Evolutionary conservation across 768 basidiomycete genomes (phyloP).

Genomic region (Mrakia hoshinonis): DNA sequence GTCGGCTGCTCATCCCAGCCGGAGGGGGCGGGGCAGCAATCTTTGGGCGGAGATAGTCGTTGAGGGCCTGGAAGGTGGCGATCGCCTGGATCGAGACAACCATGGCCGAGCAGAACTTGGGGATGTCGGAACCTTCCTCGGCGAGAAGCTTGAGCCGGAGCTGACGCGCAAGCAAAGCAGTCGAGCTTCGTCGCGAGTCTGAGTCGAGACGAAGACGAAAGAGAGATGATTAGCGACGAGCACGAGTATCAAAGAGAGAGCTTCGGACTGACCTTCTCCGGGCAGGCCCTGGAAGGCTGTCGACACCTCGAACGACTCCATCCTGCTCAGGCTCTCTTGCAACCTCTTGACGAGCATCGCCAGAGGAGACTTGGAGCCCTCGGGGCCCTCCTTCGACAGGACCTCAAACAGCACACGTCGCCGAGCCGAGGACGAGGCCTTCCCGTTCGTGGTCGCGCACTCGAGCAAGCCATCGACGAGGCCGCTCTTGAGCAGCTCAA

Average conservation of each 20-base stretch:
- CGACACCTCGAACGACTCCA: conserved; percentile 92
- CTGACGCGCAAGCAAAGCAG: conserved; percentile 78
- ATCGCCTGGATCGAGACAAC: conserved; percentile 97
- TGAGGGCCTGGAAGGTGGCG: conserved; percentile 92
- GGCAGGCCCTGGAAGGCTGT: conserved; percentile 62
- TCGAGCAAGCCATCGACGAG: conserved; percentile 76
- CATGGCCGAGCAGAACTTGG: conserved; percentile 66
- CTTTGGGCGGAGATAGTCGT: conserved; percentile 88
- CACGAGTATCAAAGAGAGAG: not conserved
- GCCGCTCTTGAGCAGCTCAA: conserved; percentile 88
- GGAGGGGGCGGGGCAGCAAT: conserved; percentile 51
- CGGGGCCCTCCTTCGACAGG: conserved; percentile 46
- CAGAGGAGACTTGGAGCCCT: conserved; percentile 51
- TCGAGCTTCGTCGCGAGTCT: conserved; percentile 83
- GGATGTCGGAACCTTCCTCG: conserved; percentile 78
- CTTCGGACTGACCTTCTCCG: conserved; percentile 55
- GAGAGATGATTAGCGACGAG: conserved; percentile 26
- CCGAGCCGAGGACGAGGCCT: conserved; percentile 54
- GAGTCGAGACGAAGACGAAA: conserved; percentile 19
- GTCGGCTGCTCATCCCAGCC: conserved; percentile 41
- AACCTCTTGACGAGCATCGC: conserved; percentile 82
- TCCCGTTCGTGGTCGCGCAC: conserved; percentile 64
- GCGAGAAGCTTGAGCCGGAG: conserved; percentile 82
- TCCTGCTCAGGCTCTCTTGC: conserved; percentile 86
- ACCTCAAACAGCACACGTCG: conserved; percentile 72